Evolutionary conservation across 2,329 filamentous ascomycete species (phyloP).

Genomic region (Penicillium sp.): DNA sequence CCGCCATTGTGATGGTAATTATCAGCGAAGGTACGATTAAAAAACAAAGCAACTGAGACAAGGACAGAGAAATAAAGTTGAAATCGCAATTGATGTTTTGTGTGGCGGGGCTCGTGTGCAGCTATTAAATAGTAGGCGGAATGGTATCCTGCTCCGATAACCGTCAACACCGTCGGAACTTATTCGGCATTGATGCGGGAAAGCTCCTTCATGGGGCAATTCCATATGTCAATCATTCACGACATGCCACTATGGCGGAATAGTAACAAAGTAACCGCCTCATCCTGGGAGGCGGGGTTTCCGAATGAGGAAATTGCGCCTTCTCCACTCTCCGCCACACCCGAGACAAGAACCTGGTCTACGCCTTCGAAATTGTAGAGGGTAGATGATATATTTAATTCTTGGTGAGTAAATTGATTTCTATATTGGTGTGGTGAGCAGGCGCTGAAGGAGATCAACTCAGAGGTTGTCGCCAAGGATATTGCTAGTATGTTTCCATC

Average conservation of each 20-base stretch:
- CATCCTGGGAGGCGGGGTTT: not conserved
- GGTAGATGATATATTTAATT: too few species aligned
- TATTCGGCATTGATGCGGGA: not conserved
- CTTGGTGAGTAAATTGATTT: too few species aligned
- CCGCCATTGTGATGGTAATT: not conserved
- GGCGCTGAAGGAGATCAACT: too few species aligned
- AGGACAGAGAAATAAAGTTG: not conserved
- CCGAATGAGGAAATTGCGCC: not conserved
- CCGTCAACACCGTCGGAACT: not conserved
- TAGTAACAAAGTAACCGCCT: not conserved
- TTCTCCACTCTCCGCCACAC: not conserved
- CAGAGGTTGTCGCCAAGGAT: too few species aligned
- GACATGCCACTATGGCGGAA: not conserved
- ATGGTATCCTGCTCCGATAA: not conserved
- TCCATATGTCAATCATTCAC: not conserved
- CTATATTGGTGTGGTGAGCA: too few species aligned
- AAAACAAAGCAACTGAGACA: not conserved
- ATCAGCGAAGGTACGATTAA: not conserved
- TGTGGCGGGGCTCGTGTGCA: not conserved
- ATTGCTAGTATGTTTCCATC: not conserved
- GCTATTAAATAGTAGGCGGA: not conserved
- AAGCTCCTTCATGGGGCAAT: not conserved
- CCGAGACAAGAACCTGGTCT: too few species aligned
- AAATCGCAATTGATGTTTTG: not conserved
- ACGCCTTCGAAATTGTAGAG: too few species aligned